Percentiles rank a stretch among this genome's conserved stretches.
phyloP scores from a whole-genome alignment of 305 asterid genomes.

The Fraxinus greggii region DNA sequence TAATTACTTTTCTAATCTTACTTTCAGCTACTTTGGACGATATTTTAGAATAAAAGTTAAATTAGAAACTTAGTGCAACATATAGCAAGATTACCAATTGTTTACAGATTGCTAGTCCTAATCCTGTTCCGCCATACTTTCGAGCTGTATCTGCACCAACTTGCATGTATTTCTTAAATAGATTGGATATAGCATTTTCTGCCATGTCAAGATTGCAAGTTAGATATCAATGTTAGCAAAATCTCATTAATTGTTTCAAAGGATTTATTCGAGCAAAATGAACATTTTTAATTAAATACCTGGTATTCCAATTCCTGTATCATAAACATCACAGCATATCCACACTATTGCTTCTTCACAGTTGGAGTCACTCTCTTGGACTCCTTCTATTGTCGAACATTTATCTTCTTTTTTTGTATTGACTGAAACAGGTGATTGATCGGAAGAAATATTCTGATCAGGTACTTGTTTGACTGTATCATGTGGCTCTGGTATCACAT shows the following conservation, averaged over 20 bases:
- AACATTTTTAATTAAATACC: constrained; percentile 39
- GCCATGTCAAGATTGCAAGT: constrained; percentile 25
- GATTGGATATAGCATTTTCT: constrained; percentile 72
- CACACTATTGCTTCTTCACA: constrained; percentile 59
- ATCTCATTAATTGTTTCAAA: neutral
- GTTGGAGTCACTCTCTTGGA: constrained; percentile 27
- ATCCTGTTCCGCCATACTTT: constrained; percentile 95
- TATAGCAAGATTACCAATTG: constrained; percentile 58
- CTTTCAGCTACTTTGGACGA: neutral
- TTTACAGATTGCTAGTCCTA: constrained; percentile 90
- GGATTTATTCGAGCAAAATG: neutral
- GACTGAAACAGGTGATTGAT: constrained; percentile 31
- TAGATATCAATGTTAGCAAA: neutral
- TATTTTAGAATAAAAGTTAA: neutral
- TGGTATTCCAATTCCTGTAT: constrained; percentile 92
- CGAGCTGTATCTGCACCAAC: constrained; percentile 89
- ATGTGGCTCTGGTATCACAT: constrained; percentile 54
- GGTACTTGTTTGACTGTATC: constrained; percentile 31
- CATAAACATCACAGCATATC: constrained; percentile 85
- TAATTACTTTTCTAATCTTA: neutral
- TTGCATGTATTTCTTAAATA: constrained; percentile 95
- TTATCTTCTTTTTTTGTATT: constrained; percentile 24
- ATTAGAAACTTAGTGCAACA: neutral
- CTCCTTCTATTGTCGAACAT: constrained; percentile 31
- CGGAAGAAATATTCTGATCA: constrained; percentile 30